These are phyloP conservation scores for Xylaria hypoxylon DNA, from an alignment of 2,329 filamentous ascomycete species.

Conservation along the genomic window DNA sequence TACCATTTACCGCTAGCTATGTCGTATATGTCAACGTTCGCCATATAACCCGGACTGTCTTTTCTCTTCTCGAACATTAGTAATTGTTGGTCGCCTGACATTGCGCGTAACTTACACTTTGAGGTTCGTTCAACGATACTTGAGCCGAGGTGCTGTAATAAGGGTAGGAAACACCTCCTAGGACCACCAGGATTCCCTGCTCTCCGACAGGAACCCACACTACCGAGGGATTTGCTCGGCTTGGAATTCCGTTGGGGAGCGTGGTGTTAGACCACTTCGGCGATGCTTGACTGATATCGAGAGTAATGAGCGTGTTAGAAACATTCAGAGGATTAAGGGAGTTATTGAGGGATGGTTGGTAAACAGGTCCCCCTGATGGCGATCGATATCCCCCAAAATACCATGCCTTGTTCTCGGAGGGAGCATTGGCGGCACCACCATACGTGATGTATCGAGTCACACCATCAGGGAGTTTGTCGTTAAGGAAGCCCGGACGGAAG, in stretches of 20 bases:
- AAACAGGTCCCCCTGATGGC: conserved; percentile 62
- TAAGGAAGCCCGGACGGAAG: conserved; percentile 59
- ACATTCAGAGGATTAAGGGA: conserved; percentile 57
- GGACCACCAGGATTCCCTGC: conserved; percentile 79
- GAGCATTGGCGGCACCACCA: conserved; percentile 72
- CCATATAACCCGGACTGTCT: conserved; percentile 77
- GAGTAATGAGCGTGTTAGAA: conserved; percentile 68
- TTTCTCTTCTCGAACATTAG: conserved; percentile 59
- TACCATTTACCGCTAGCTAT: conserved; percentile 76
- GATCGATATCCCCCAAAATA: conserved; percentile 75
- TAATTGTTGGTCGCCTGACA: not conserved
- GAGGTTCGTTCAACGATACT: conserved; percentile 50
- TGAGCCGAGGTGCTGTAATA: conserved; percentile 54
- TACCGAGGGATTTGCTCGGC: conserved; percentile 72
- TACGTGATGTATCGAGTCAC: conserved; percentile 73
- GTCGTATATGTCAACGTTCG: conserved; percentile 81
- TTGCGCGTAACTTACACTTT: conserved; percentile 54
- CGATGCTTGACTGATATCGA: conserved; percentile 67
- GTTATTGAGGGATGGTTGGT: conserved; percentile 49
- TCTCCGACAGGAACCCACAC: conserved; percentile 83
- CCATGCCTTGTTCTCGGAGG: conserved; percentile 77
- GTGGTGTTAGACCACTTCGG: conserved; percentile 69
- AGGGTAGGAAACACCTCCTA: conserved; percentile 78
- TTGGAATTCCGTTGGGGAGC: conserved; percentile 61
- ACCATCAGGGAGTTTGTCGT: conserved; percentile 55